Conservation (phyloP, 208 protist genomes). For the Crithidia bombi region DNA sequence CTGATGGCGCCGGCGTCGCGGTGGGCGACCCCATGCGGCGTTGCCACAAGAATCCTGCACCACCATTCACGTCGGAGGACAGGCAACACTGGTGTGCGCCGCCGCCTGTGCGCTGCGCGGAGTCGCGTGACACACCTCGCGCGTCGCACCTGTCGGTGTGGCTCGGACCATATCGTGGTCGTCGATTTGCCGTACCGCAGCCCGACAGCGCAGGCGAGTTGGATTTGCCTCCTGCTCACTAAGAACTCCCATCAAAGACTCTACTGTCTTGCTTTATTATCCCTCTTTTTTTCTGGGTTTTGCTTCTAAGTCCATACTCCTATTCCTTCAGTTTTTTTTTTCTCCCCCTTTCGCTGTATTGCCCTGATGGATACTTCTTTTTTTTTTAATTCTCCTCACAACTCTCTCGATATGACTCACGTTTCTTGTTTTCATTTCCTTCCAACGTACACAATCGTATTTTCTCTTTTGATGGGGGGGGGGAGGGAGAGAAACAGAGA, state of each 20-base stretch:
- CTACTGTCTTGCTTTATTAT: not conserved
- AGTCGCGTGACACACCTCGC: not conserved
- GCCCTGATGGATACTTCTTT: not conserved
- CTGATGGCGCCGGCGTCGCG: not conserved
- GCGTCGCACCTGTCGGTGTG: slow-evolving; percentile 6
- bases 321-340: not conserved
- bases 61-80: not conserved
- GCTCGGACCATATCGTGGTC: not conserved
- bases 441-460: no score
- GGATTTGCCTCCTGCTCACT: not conserved
- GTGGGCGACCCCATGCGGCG: not conserved
- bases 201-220: not conserved
- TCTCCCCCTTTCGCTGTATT: not conserved
- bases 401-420: not conserved
- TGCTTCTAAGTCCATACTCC: no score
- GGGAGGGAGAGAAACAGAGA: no score
- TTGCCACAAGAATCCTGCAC: not conserved
- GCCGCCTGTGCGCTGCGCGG: slow-evolving; percentile 3
- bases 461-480: no score
- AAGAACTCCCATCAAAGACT: no score
- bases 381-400: slow-evolving; percentile 6
- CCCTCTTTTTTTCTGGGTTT: not conserved
- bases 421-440: slow-evolving; percentile 7
- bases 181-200: not conserved
- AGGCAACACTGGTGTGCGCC: slow-evolving; percentile 10